These are phyloP conservation scores for Marsdenia floribunda DNA, from an alignment of 257 asterid genomes.

Conservation along the genomic window DNA sequence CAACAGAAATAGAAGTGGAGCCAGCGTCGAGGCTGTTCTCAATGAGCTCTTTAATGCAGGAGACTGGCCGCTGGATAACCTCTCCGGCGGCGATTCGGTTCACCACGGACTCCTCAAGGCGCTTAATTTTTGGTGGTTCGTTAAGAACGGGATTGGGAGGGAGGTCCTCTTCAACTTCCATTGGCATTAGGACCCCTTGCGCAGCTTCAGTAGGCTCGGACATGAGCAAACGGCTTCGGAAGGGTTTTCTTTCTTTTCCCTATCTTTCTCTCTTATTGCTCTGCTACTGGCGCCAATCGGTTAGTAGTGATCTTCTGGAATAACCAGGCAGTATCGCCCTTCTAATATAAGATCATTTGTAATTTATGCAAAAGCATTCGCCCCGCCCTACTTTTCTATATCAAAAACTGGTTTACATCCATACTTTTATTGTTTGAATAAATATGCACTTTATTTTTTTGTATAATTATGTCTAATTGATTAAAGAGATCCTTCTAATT, in stretches of 20 bases:
- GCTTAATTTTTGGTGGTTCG: conserved; percentile 71
- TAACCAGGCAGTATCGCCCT: too few species aligned
- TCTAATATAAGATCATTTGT: too few species aligned
- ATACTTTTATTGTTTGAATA: too few species aligned
- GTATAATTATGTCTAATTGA: too few species aligned
- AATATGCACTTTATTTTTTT: too few species aligned
- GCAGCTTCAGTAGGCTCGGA: conserved; percentile 6
- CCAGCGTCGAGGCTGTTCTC: conserved; percentile 92
- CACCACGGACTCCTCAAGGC: conserved; percentile 81
- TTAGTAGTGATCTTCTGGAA: too few species aligned
- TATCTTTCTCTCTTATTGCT: neutral
- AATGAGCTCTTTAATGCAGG: conserved; percentile 91
- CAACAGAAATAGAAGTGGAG: conserved; percentile 66
- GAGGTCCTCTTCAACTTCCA: conserved; percentile 41
- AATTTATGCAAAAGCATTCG: too few species aligned
- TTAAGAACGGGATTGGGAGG: conserved; percentile 19
- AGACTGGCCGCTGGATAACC: conserved; percentile 90
- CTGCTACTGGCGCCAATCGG: neutral
- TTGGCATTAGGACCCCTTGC: conserved; percentile 24
- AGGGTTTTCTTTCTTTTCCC: neutral
- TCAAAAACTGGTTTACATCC: too few species aligned
- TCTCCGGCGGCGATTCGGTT: conserved; percentile 97
- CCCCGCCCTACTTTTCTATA: too few species aligned
- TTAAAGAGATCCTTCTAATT: too few species aligned
- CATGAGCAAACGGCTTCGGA: neutral